phyloP scores from a whole-genome alignment of 108 stramenopile species.

The Nitzschia palea region DNA sequence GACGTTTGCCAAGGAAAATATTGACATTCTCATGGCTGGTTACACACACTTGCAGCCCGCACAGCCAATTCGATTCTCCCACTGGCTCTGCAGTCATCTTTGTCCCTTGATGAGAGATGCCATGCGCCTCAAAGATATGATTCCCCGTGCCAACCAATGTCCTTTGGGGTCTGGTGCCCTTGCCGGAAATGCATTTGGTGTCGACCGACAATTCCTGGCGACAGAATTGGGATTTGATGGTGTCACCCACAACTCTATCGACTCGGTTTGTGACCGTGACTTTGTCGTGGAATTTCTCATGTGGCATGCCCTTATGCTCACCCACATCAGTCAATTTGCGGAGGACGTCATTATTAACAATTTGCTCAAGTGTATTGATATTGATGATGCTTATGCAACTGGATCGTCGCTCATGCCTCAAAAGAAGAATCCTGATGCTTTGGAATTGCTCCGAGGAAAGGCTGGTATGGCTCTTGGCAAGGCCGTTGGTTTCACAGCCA shows the following conservation, averaged over 20 bases:
- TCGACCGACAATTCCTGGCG: constrained; percentile 93
- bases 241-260: constrained; percentile 92
- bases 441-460: constrained; percentile 98
- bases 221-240: constrained; percentile 93
- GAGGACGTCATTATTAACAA: constrained; percentile 99
- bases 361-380: constrained; percentile 85
- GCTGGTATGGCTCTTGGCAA: constrained; percentile 93
- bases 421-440: constrained; percentile 99
- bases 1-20: constrained; percentile 76
- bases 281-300: constrained; percentile 98
- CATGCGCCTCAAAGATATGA: constrained; percentile 86
- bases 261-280: constrained; percentile 98
- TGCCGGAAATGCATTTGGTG: constrained; percentile 98
- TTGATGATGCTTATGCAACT: constrained; percentile 97
- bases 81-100: constrained; percentile 96
- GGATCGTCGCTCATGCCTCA: constrained; percentile 99
- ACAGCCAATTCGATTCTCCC: constrained; percentile 95
- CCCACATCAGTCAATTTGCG: constrained; percentile 95
- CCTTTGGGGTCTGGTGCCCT: constrained; percentile 97
- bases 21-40: constrained; percentile 97
- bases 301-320: constrained; percentile 92
- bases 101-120: constrained; percentile 92
- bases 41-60: constrained; percentile 99
- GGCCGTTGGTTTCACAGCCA: constrained; percentile 89
- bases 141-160: constrained; percentile 89